Base-by-base conservation (phyloP, 345 rosid genomes). In the Rhodamnia rubescens region DNA sequence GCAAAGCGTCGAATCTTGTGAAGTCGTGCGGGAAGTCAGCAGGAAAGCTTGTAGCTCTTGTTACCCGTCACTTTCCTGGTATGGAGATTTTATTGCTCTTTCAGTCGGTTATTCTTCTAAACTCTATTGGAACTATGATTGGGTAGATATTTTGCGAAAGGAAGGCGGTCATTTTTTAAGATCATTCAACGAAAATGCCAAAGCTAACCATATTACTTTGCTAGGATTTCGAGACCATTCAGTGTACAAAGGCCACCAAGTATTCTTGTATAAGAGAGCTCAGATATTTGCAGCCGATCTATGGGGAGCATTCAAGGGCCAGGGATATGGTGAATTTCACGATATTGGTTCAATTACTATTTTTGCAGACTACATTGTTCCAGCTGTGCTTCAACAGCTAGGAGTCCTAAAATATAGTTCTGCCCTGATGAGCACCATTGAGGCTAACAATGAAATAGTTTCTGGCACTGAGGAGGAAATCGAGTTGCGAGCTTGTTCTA, bases 401-500 rank as follows among this genome's bases (percentile, higher is more conserved):
- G 98, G 98, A 69, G 94, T 94, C 87, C 93, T 95, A 47, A 91
- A 92, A 89, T 94, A 92, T 87, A 92, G 94, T 85, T 87, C 95
- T 80, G 69, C 85, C 74, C 94, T 95, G 58, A 90, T 91, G 54
- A 92, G 59, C 84, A 84, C 83, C 54, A 92, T 95, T 84, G 91
- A 89, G 58, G 85, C 91, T 44, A 86, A 88, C 40, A 81, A 81
- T 47, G 96, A 91, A 89, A 92, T 95, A 88, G 89, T 86, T 87
- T 88, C 96, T 32, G 98, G 98, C 81, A 93, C 93, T 53, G 95
- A 95, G 87, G 96, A 95, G 92, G 98, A 95, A 89, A 89, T 95
- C 83, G 98, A 95, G 90, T 89, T 94, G 74, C 92, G 96, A 81
- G 98, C 98, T 75, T 95, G 96, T 88, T 91, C 98, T 52, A 86